These are phyloP conservation scores for Calonectria montana DNA, from an alignment of 2,329 filamentous ascomycete genomes.

Conservation along the genomic window DNA sequence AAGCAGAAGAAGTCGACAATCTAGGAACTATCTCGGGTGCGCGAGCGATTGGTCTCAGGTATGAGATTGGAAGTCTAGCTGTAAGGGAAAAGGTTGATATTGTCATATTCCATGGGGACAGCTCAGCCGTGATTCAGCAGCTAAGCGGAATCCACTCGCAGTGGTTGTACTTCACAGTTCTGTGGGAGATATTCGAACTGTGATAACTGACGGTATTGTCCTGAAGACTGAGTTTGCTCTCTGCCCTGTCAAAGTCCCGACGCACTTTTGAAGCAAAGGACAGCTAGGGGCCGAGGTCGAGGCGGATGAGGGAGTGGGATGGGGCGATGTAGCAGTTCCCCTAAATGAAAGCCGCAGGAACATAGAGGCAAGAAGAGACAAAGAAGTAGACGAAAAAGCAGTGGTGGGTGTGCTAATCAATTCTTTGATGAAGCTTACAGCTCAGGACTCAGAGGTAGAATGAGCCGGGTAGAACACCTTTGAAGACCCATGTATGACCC, in stretches of 20 bases:
- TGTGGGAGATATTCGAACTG: neutral
- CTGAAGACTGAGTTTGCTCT: neutral
- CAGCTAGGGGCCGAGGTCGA: neutral
- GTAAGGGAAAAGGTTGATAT: neutral
- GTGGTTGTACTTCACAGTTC: neutral
- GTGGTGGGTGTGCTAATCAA: neutral
- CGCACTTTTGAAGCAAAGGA: neutral
- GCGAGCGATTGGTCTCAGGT: neutral
- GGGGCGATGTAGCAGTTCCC: neutral
- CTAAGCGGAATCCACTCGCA: neutral
- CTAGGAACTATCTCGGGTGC: neutral
- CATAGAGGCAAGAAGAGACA: neutral
- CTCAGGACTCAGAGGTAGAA: neutral
- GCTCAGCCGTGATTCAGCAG: neutral
- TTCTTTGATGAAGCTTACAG: neutral
- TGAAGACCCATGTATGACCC: neutral
- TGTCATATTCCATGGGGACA: neutral
- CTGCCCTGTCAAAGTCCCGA: neutral
- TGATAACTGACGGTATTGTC: neutral
- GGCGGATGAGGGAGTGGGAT: neutral
- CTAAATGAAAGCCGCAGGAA: neutral
- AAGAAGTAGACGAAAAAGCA: neutral
- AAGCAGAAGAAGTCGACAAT: neutral
- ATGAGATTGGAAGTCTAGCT: neutral
- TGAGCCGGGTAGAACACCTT: neutral